A percentile compares a stretch with the other conserved stretches of the same genome.
These are phyloP conservation scores for Cladosporium oxysporum DNA, from an alignment of 2,329 filamentous ascomycete genomes.

Conservation along the genomic window DNA sequence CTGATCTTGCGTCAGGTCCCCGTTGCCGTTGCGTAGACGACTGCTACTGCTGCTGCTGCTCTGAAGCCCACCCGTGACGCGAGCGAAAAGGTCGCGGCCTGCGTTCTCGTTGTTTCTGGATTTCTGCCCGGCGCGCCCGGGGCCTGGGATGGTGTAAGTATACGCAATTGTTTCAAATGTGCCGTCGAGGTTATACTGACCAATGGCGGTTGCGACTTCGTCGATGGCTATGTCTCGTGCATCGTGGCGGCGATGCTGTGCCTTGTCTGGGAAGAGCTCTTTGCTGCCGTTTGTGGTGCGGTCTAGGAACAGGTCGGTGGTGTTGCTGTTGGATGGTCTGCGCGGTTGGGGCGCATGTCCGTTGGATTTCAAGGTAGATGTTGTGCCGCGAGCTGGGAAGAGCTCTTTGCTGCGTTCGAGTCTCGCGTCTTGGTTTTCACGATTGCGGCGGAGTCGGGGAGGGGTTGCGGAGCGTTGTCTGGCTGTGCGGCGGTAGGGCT, in stretches of 20 bases:
- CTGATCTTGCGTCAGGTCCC: slow-evolving; percentile 16
- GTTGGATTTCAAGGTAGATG: slow-evolving; percentile 3
- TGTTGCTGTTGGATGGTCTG: slow-evolving; percentile 14
- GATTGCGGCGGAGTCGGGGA: slow-evolving; percentile 25
- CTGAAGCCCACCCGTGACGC: slow-evolving; percentile 24
- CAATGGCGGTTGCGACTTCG: slow-evolving; percentile 29
- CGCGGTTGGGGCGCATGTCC: slow-evolving; percentile 9
- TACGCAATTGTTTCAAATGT: slow-evolving; percentile 12
- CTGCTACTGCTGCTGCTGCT: slow-evolving; percentile 2
- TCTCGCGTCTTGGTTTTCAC: slow-evolving; percentile 29
- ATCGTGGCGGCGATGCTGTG: slow-evolving; percentile 47
- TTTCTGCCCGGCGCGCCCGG: slow-evolving; percentile 19
- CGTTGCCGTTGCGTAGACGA: slow-evolving; percentile 10
- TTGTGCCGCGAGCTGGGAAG: slow-evolving; percentile 29
- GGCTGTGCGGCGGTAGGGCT: slow-evolving; percentile 46
- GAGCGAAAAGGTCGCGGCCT: slow-evolving; percentile 26
- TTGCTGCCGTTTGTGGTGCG: slow-evolving; percentile 26
- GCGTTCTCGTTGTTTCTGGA: slow-evolving; percentile 14
- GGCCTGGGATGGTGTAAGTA: slow-evolving; percentile 25
- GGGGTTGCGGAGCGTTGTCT: slow-evolving; percentile 47
- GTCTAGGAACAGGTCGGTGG: slow-evolving; percentile 30
- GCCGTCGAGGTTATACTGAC: slow-evolving; percentile 31
- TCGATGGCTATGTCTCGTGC: slow-evolving; percentile 40
- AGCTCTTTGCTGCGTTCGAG: slow-evolving; percentile 44
- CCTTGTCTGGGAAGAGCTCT: slow-evolving; percentile 43